Evolutionary conservation across 2,329 filamentous ascomycete species (phyloP), one percentile per base, ranked within the genome.

Genomic region (Sclerotinia subarctica): DNA sequence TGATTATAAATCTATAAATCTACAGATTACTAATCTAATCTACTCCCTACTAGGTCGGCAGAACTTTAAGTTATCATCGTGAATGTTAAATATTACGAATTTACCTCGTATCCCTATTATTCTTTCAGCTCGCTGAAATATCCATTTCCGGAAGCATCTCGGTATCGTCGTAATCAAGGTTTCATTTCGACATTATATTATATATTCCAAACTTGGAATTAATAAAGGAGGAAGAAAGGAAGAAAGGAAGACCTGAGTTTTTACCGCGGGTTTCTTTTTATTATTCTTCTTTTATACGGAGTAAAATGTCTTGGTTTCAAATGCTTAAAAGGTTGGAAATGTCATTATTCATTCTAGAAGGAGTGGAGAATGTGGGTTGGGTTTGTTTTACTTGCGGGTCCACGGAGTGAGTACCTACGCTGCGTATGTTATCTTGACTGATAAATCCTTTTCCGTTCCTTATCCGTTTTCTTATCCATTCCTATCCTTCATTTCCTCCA

Each of bases 291-390:
- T 29, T 21, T 21, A 32, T 10, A 38, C 8, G 11, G 29, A 29
- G 29, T 29, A 21, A 35, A 47, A 35, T 59, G 26, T 59, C 42
- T 47, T n/a, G 13, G 8, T 32, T 38, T 38, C 24, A 26, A 24
- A 24, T 4, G 0, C 21, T 15, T 15, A 15, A 26, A 26, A 13
- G 10, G 2, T 47, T 47, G 26, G 42, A 47, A 47, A n/a, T 49
- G n/a, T 49, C 13, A 21, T 49, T 60, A n/a, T 49, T 49, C 21
- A 21, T 49, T 62, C 58, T 62, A 49, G 58, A 62, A 62, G 58
- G 24, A 49, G 57, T 60, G 26, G 42, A 46, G 26, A 35, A n/a
- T 17, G 19, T 47, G 42, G 42, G 26, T 47, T 38, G 13, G 21
- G 7, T 1, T 6, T 6, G 35, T 8, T 35, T 35, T 35, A 35